Evolutionary conservation across 352 stramenopile species (phyloP), one percentile per base, ranked within the genome.

Genomic region (Phytophthora vignae): DNA sequence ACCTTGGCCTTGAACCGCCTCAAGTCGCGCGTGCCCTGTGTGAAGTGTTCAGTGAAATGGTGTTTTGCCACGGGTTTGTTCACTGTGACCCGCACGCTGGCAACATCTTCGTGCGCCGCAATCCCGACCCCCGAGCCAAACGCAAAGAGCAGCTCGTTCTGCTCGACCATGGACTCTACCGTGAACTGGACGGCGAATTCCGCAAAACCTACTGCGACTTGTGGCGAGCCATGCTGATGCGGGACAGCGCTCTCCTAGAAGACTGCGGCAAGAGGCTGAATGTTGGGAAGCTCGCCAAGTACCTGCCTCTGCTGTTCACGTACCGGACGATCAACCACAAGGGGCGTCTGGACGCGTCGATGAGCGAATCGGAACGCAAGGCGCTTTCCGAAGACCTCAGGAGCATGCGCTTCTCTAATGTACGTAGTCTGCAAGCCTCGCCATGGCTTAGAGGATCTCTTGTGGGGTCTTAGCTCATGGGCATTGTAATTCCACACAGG

Each of bases 131-230:
- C 14, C 64, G 59, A 4, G 78, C 58, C 1, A 67, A 75, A 22
- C 64, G 48, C 17, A 93, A 93, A 64, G 85, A 95, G 15, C 90
- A 99, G 82, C 83, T 99, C 27, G 97, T 99, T 44, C 78, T 99
- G 11, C 85, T 99, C 2, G 98, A 99, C 81, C 98, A 99, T 74
- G 98, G 98, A 19, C 79, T 99, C 4, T 99, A 99, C 63, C 90
- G 97, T 19, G 82, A 96, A 38, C 79, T 99, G 17, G 96, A 99
- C 58, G 81, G 88, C 33, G 78, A 94, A 21, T 99, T 99, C 78
- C 94, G 97, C 29, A 84, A 97, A 42, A 90, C 90, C 1, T 99
- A 99, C 80, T 98, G 95, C 46, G 83, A 96, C 55, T 77, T 99
- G 36, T 99, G 98, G 98, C 90, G 92, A 64, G 91, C 90, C 12